Evolutionary conservation across 225 moss, liverwort and hornwort genomes (phyloP).

Genomic region (Polytrichum commune): DNA sequence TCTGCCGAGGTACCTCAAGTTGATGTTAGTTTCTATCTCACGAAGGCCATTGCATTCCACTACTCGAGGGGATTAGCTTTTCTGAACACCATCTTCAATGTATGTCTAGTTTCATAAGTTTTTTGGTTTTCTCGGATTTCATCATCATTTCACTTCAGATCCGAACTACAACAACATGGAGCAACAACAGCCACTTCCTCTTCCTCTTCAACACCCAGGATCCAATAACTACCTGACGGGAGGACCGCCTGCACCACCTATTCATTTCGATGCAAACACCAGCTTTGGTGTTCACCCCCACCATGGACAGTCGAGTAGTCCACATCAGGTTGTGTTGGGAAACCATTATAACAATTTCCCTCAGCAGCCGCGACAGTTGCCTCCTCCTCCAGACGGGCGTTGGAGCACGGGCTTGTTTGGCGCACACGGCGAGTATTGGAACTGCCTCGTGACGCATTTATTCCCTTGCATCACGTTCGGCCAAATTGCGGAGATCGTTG

Average conservation of each 20-base stretch:
- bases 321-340: background rate
- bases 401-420: background rate
- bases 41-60: too few species aligned
- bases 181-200: too few species aligned
- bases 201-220: background rate
- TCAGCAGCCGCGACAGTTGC: background rate
- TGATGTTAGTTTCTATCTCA: too few species aligned
- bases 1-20: too few species aligned
- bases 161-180: too few species aligned
- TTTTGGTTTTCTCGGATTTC: too few species aligned
- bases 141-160: too few species aligned
- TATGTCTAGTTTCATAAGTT: too few species aligned
- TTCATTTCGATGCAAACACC: background rate
- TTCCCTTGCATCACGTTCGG: background rate
- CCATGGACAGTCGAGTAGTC: background rate
- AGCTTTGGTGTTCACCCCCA: background rate
- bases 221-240: background rate
- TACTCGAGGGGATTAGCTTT: too few species aligned
- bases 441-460: slow-evolving; percentile 1
- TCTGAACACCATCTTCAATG: too few species aligned
- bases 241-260: background rate
- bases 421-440: background rate
- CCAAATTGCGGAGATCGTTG: background rate
- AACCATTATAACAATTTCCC: background rate
- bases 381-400: background rate